Evolutionary conservation across 441 rosid genomes (phyloP).

Genomic region (Flueggea neowawraea): DNA sequence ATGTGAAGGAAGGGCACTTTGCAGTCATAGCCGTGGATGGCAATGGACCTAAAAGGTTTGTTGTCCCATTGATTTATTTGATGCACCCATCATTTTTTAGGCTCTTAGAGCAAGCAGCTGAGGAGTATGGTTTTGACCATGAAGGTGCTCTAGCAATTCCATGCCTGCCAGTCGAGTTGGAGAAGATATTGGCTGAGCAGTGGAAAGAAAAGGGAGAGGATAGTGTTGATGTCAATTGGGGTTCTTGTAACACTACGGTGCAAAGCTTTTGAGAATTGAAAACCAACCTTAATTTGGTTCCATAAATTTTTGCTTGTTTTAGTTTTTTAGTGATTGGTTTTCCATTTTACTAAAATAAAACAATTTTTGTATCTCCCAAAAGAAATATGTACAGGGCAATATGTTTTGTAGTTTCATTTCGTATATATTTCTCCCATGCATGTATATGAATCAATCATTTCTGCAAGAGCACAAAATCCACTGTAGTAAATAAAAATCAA

Average conservation of each 20-base stretch:
- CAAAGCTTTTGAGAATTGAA: slow-evolving; percentile 8
- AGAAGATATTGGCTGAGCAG: slow-evolving; percentile 41
- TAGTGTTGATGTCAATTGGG: slow-evolving; percentile 11
- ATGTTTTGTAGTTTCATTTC: no score
- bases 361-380: no score
- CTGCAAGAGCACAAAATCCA: no score
- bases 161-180: slow-evolving; percentile 53
- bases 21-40: slow-evolving; percentile 54
- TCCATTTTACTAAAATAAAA: no score
- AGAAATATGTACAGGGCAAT: no score
- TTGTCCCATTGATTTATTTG: slow-evolving; percentile 48
- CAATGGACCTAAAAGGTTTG: slow-evolving; percentile 49
- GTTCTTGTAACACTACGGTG: slow-evolving; percentile 16
- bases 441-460: no score
- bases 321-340: no score
- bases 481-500: no score
- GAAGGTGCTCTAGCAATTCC: slow-evolving; percentile 64
- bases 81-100: slow-evolving; percentile 47
- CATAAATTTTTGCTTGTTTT: not conserved
- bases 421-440: no score
- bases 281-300: not conserved
- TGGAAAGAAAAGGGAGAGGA: slow-evolving; percentile 4
- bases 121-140: slow-evolving; percentile 60
- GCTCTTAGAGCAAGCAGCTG: slow-evolving; percentile 64
- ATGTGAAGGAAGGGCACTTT: slow-evolving; percentile 77